A percentile compares a stretch with the other conserved stretches of the same genome.
Evolutionary conservation across 352 stramenopile genomes (phyloP).

Genomic region (Halophytophthora batemanensis): DNA sequence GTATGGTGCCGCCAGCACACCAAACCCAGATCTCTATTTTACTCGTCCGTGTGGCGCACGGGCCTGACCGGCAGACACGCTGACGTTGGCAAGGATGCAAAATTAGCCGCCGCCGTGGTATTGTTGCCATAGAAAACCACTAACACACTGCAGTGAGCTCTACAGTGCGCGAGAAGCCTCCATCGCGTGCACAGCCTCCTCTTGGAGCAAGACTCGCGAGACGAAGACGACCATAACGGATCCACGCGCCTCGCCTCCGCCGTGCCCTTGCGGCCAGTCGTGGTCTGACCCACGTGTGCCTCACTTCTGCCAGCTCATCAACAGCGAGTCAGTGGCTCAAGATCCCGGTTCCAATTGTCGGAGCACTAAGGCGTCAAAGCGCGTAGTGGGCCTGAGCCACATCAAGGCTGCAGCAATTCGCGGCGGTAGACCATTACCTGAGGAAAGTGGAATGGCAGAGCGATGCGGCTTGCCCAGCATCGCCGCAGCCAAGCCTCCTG

Average conservation of each 20-base stretch:
- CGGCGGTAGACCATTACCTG: not conserved
- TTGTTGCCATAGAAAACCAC: not conserved
- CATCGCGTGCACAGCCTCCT: too few species aligned
- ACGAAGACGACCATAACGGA: conserved; percentile 9
- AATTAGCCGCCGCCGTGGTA: conserved; percentile 12
- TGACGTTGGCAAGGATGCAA: conserved; percentile 1
- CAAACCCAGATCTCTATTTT: not conserved
- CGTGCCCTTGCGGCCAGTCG: conserved; percentile 65
- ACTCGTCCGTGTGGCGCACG: too few species aligned
- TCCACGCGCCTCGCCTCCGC: conserved; percentile 1
- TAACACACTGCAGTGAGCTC: too few species aligned
- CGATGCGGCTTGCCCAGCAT: not conserved
- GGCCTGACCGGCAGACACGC: not conserved
- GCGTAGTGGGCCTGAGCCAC: conserved; percentile 3
- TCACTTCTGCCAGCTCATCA: conserved; percentile 71
- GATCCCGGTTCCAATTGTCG: conserved; percentile 6
- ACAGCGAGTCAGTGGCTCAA: conserved; percentile 8
- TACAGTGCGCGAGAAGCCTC: too few species aligned
- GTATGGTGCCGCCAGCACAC: too few species aligned
- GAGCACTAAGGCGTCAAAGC: not conserved
- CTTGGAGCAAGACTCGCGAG: too few species aligned
- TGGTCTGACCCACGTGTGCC: conserved; percentile 55
- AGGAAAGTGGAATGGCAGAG: not conserved
- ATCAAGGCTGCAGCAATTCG: not conserved
- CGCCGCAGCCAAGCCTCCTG: conserved; percentile 13